These are phyloP conservation scores for Sarocladium kiliense DNA, from an alignment of 2,329 filamentous ascomycete genomes.

Conservation along the genomic window DNA sequence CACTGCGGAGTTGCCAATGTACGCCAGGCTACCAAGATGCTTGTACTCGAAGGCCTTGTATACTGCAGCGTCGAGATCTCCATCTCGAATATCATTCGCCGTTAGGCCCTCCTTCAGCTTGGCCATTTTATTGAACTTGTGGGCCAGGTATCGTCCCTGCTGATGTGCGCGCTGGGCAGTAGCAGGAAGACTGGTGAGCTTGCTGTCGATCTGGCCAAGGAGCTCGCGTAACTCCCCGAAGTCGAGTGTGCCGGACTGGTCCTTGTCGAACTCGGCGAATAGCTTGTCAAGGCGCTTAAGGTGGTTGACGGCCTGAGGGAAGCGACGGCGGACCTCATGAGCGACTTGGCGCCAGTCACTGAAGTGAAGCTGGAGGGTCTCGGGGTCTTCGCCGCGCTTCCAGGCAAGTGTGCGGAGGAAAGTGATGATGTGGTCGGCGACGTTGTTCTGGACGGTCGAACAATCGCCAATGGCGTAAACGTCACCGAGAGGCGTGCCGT, in stretches of 20 bases:
- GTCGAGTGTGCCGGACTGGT: slow-evolving; percentile 88
- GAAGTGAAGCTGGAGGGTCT: slow-evolving; percentile 82
- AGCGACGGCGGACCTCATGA: slow-evolving; percentile 75
- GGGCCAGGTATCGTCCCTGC: slow-evolving; percentile 86
- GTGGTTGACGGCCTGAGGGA: slow-evolving; percentile 85
- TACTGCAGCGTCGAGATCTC: slow-evolving; percentile 84
- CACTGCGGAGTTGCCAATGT: slow-evolving; percentile 92
- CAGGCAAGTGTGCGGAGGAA: slow-evolving; percentile 88
- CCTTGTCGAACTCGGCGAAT: slow-evolving; percentile 87
- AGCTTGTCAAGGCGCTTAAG: slow-evolving; percentile 85
- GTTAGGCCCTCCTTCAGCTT: slow-evolving; percentile 68
- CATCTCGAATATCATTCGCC: slow-evolving; percentile 78
- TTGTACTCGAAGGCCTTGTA: slow-evolving; percentile 94
- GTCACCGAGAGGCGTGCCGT: slow-evolving; percentile 83
- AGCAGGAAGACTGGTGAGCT: slow-evolving; percentile 88
- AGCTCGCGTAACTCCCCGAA: slow-evolving; percentile 89
- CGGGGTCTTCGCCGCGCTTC: slow-evolving; percentile 86
- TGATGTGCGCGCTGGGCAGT: slow-evolving; percentile 96
- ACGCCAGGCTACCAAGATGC: slow-evolving; percentile 87
- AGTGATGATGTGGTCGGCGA: slow-evolving; percentile 82
- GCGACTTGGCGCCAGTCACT: slow-evolving; percentile 84
- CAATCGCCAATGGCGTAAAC: slow-evolving; percentile 97
- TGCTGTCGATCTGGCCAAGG: slow-evolving; percentile 86
- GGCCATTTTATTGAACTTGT: slow-evolving; percentile 90
- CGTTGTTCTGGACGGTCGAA: slow-evolving; percentile 93